Base-by-base conservation (phyloP, 2,329 filamentous ascomycete genomes). In the Colletotrichum australisinense region DNA sequence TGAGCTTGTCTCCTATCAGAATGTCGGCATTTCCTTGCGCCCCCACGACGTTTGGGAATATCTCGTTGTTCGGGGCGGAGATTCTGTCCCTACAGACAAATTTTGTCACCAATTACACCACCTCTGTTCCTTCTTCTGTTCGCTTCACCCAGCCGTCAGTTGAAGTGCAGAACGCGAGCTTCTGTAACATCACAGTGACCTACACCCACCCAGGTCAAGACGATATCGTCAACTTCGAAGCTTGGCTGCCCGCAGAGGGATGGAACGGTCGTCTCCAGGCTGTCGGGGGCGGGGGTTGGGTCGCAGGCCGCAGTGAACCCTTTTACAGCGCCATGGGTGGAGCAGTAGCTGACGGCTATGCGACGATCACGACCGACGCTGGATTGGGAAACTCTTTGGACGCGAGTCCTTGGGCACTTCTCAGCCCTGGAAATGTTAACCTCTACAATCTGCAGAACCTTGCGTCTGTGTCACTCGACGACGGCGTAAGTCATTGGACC, bases 391-490 rank as follows among this genome's bases (percentile, higher is more conserved):
- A 35, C 30, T 14, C 62, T 26, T 24, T 9, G 22, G 60, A 65
- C 24, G 38, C 63, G 12, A 60, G 19, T 7, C 38, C 56, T 1
- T 76, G 73, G 73, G 73, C 69, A 42, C 60, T 75, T 22, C 24
- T 68, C 1, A 76, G 69, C 28, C 67, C 69, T 0, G 76, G 76
- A 6, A 76, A 76, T 24, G 69, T 76, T 2, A 70, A 75, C 2
- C 4, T 75, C 22, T 72, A 75, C 49, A 49, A 79, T 4, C 60
- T 86, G 6, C 77, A 81, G 12, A 82, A 85, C 63, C 82, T 84
- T 26, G 83, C 81, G 0, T 81, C 79, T 0, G 76, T 80, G 0
- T 80, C 82, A n/a, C 49, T 84, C 11, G 77, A 81, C 5, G 84
- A 86, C 28, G 74, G 71, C 56, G 74, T 62, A 57, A 16, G 72